Evolutionary conservation across 108 stramenopile genomes (phyloP), one percentile per base, ranked within the genome.

Genomic region (Nannochloropsis salina): DNA sequence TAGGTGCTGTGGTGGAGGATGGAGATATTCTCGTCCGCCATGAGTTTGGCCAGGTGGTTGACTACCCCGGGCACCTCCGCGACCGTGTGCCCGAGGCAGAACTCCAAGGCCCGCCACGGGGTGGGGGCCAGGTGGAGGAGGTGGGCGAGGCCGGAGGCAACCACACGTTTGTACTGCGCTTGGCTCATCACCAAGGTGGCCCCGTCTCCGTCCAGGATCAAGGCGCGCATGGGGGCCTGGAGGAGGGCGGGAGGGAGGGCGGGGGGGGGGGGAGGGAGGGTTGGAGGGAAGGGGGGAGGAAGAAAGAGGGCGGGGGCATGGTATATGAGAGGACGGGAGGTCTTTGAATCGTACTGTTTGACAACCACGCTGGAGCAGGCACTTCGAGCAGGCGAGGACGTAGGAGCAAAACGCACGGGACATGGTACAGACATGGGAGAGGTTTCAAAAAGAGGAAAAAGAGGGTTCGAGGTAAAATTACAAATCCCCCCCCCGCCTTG

Each of bases 1-100:
- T 82, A 86, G 5, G 86, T 86, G 31, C 42, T 43, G 22, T 82
- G 42, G 82, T 86, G 86, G 2, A 86, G 82, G 20, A 86, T 86
- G 42, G 80, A 81, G 4, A 86, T 81, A 5, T 22, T 41, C 11
- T 22, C 81, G 81, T 41, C 40, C 81, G 41, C 41, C 40, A 81
- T 22, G 40, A 41, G 40, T 31, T 81, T 81, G 6, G 81, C 81
- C 81, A 81, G 11, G 8, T 81, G 81, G 3, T 22, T 41, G 81
- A 81, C 41, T 20, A 81, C 40, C 81, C 81, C 81, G 40, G 81
- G 81, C 21, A 81, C 81, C 11, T 81, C 81, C 11, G 21, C 41
- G 81, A 41, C 81, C 22, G 40, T 81, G 40, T 81, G 81, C 22
- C 81, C 81, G 81, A 81, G 81, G 11, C 41, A 41, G 81, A 81